Conservation (phyloP, 2,329 filamentous ascomycete species). For the Didymella sp. region DNA sequence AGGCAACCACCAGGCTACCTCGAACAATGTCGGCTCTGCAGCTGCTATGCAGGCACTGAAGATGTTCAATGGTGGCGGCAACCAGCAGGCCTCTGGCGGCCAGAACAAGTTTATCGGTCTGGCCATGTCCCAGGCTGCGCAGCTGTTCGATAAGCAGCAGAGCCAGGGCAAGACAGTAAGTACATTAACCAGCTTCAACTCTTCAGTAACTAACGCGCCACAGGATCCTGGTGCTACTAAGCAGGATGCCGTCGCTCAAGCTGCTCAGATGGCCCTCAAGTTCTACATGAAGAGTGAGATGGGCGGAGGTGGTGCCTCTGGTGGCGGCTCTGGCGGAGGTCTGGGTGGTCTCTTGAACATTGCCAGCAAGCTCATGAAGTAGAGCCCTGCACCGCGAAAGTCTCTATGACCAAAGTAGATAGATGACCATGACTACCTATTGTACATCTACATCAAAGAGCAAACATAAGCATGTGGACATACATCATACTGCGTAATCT, state of each 20-base stretch:
- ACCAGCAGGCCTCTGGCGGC: slow-evolving; percentile 54
- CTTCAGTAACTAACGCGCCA: slow-evolving; percentile 53
- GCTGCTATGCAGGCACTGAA: slow-evolving; percentile 84
- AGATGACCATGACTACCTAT: background rate
- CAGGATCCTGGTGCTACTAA: slow-evolving; percentile 68
- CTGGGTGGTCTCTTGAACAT: slow-evolving; percentile 62
- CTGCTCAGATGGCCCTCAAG: slow-evolving; percentile 86
- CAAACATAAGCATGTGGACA: slow-evolving; percentile 28
- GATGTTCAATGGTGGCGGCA: slow-evolving; percentile 70
- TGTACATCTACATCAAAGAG: background rate
- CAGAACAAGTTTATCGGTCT: slow-evolving; percentile 84
- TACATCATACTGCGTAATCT: slow-evolving; percentile 15
- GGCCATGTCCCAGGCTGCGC: slow-evolving; percentile 86
- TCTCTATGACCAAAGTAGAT: background rate
- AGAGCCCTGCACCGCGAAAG: slow-evolving; percentile 13
- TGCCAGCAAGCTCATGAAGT: slow-evolving; percentile 67
- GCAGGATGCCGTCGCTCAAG: slow-evolving; percentile 78
- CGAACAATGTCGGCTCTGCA: slow-evolving; percentile 66
- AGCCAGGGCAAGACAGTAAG: slow-evolving; percentile 62
- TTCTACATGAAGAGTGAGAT: slow-evolving; percentile 84
- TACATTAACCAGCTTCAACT: slow-evolving; percentile 17
- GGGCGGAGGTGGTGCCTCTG: slow-evolving; percentile 54
- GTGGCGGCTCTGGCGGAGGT: slow-evolving; percentile 51
- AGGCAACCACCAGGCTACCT: slow-evolving; percentile 53
- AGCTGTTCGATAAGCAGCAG: slow-evolving; percentile 71